These are phyloP conservation scores for Phytophthora aleatoria DNA, from an alignment of 352 stramenopile species.

Conservation along the genomic window DNA sequence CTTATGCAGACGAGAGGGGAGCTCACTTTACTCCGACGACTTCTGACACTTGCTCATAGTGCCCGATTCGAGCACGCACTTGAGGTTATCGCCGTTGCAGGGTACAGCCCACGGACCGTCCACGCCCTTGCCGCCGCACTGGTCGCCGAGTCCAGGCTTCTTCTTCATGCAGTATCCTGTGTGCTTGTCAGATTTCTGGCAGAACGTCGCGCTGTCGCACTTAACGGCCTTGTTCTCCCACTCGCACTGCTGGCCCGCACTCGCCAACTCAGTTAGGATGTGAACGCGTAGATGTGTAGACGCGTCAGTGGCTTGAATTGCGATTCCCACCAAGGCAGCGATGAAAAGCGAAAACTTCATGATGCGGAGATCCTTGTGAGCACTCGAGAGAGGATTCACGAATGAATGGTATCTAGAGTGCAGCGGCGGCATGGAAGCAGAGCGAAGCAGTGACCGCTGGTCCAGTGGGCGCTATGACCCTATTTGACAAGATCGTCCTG, in stretches of 20 bases:
- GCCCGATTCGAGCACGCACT: slow-evolving; percentile 2
- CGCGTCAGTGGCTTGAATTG: background rate
- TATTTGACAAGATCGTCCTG: background rate
- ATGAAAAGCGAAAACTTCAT: background rate
- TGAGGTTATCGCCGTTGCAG: slow-evolving; percentile 7
- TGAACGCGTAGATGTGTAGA: background rate
- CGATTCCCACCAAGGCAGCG: background rate
- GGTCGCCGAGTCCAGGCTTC: slow-evolving; percentile 16
- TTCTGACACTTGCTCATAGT: slow-evolving; percentile 13
- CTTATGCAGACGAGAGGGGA: too few species aligned
- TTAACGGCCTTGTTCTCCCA: background rate
- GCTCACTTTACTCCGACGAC: background rate
- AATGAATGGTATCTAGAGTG: background rate
- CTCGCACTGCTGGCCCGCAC: background rate
- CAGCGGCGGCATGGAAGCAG: background rate
- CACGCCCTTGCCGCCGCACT: slow-evolving; percentile 21
- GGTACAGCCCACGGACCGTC: slow-evolving; percentile 17
- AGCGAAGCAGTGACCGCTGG: background rate
- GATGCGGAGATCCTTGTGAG: background rate
- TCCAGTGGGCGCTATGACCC: background rate
- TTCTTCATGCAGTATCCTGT: slow-evolving; percentile 24
- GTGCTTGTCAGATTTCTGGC: slow-evolving; percentile 13
- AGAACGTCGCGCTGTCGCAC: background rate
- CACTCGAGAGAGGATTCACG: background rate
- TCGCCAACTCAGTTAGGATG: background rate